Evolutionary conservation across 495 filamentous ascomycete species (phyloP).

Genomic region (Penicillium ochrochloron): DNA sequence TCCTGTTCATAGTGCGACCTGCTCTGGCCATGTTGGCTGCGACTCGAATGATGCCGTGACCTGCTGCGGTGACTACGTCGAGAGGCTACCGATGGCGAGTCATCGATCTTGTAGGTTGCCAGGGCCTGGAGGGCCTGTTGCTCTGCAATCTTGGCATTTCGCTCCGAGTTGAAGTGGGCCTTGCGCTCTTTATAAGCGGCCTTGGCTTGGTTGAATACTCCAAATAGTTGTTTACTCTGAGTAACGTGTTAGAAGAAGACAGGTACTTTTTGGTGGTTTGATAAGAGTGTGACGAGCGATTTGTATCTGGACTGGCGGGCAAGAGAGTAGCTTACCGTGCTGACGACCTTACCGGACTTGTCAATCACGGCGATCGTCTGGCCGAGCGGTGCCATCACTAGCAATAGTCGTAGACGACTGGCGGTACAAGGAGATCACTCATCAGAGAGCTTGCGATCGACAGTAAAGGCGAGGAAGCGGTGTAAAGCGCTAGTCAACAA

Average conservation of each 20-base stretch:
- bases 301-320: conserved; percentile 6
- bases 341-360: conserved; percentile 89
- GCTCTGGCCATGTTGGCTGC: conserved; percentile 33
- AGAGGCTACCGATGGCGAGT: conserved; percentile 53
- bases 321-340: conserved; percentile 66
- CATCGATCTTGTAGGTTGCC: conserved; percentile 54
- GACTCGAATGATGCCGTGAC: conserved; percentile 42
- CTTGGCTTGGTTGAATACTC: conserved; percentile 86
- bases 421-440: conserved; percentile 19
- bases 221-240: conserved; percentile 86
- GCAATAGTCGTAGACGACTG: conserved; percentile 24
- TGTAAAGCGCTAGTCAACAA: conserved; percentile 18
- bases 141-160: conserved; percentile 60
- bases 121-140: conserved; percentile 54
- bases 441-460: conserved; percentile 20
- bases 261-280: conserved; percentile 1
- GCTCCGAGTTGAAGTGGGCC: conserved; percentile 71
- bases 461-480: conserved; percentile 22
- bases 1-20: conserved; percentile 44
- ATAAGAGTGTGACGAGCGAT: not conserved
- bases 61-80: conserved; percentile 37
- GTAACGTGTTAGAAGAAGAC: conserved; percentile 29
- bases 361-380: conserved; percentile 90
- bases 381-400: conserved; percentile 53
- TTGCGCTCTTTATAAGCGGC: conserved; percentile 84